Evolutionary conservation across 75 land plant species (phyloP), one percentile per base, ranked within the genome.

Genomic region (Gnetum montanum): DNA sequence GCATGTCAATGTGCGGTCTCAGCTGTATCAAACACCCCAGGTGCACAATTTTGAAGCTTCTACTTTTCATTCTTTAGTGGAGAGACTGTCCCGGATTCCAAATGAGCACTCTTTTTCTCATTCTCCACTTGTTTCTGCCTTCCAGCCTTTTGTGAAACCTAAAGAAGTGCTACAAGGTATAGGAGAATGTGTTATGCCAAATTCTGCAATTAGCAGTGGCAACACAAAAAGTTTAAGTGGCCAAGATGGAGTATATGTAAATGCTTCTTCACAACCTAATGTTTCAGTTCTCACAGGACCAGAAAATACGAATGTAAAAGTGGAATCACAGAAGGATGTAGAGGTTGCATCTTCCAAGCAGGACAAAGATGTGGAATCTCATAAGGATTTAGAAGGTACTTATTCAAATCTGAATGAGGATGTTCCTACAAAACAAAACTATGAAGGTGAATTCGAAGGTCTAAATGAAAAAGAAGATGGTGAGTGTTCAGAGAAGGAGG

Each of bases 391-490:
- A 1, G 37, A 1, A 52, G 22, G 5, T 6, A 20, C 34, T 6
- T 10, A 8, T 4, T 36, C 36, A 15, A 7, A 43, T 0, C 19
- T 33, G 8, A 62, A 6, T 24, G 48, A 26, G 8, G 43, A 3
- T 57, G 8, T 54, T 50, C 18, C 22, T 52, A 23, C 16, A 30
- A 33, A 52, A 3, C 22, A 30, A 30, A 18, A 5, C 18, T 15
- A 15, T 33, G 36, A 30, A 31, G 8, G 19, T 30, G 22, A 8
- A 26, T 53, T 61, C 34, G 54, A 27, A 46, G 65, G 47, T 34
- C 8, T 30, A 23, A 57, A 53, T 31, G 87, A 84, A 54, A 84
- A 66, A 64, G 87, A 84, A 65, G 87, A 84, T 70, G 87, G 87
- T 1, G 87, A 84, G 58, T 84, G 80, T 83, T 79, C 77, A 49